A percentile compares a stretch with the other conserved stretches of the same genome.
Evolutionary conservation across 306 rosid species (phyloP).

Genomic region (Inga oerstediana): DNA sequence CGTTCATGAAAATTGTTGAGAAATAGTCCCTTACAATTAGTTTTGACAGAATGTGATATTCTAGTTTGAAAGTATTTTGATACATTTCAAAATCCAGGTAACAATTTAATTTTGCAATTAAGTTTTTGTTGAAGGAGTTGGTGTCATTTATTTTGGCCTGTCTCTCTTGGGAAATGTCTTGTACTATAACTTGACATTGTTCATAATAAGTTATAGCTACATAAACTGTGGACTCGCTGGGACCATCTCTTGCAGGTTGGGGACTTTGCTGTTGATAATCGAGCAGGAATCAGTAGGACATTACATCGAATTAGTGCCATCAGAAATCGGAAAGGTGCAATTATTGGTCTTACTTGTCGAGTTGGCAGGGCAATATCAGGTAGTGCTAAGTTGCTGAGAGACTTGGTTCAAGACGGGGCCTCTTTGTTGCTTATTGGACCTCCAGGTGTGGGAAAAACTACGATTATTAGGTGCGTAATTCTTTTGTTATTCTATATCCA

Average conservation of each 20-base stretch:
- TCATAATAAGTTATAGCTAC: not conserved
- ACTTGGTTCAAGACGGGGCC: conserved; percentile 87
- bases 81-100: not conserved
- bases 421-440: conserved; percentile 96
- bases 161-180: not conserved
- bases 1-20: not conserved
- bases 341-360: conserved; percentile 94
- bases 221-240: conserved; percentile 34
- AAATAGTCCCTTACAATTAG: not conserved
- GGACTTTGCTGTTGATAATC: conserved; percentile 83
- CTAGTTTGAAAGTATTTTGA: not conserved
- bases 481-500: not conserved
- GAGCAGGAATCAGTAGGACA: conserved; percentile 97
- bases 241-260: conserved; percentile 68
- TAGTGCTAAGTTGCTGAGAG: conserved; percentile 78
- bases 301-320: conserved; percentile 93
- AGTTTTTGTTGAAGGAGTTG: not conserved
- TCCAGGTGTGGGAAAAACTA: conserved; percentile 97
- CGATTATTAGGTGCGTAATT: conserved; percentile 77
- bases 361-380: conserved; percentile 93
- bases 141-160: not conserved
- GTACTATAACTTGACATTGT: not conserved
- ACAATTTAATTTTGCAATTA: not conserved
- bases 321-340: conserved; percentile 85
- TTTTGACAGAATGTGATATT: not conserved